Base-by-base conservation (phyloP, 2,329 filamentous ascomycete species). In the Aspergillus caelatus region DNA sequence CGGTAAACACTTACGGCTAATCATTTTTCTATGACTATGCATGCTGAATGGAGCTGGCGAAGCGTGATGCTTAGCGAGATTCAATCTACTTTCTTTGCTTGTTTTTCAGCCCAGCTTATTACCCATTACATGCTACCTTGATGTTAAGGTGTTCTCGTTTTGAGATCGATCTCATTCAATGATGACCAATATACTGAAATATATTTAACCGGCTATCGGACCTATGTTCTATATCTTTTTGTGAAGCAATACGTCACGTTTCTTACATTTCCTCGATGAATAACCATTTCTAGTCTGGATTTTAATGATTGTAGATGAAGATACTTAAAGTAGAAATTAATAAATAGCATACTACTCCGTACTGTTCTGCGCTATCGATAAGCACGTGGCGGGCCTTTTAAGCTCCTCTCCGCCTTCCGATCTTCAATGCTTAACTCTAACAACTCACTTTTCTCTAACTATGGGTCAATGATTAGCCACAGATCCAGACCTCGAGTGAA, bases 21-120 rank as follows among this genome's bases (percentile, higher is more conserved):
- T 28, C 12, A 23, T 21, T 28, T 48, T 19, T 48, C 14, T 32
- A 23, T 50, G 28, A n/a, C 30, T 46, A 39, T 58, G 23, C 19
- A 55, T 16, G 46, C 21, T 64, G 56, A 59, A 57, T 62, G 66
- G 63, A 64, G 56, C 60, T 65, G 62, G 63, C 64, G 63, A 68
- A 70, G 70, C 65, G 72, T 61, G 74, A 74, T 72, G 74, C 71
- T 70, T 72, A 73, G 74, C 71, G 72, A 75, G 69, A n/a, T 62
- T 63, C 60, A 41, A 9, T 19, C n/a, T 19, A n/a, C 19, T 34
- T 65, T 64, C 26, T 14, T 54, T 61, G 14, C 36, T 54, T 43
- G 30, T 45, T 52, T 54, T 57, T 58, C 32, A 21, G 10, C 23
- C 45, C 23, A 26, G 23, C 12, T 48, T 48, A 8, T 48, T 48